Percentiles rank a stretch among this genome's conserved stretches.
phyloP scores from a whole-genome alignment of 306 rosid genomes.

The Cucumis sativus region Cucumber_9930_V3 NC_026661.2:22222001-22222500 shows the following conservation, averaged over 20 bases:
- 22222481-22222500: conserved; percentile 16
- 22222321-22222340: neutral
- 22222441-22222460: neutral
- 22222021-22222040: conserved; percentile 20
- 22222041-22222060: conserved; percentile 6
- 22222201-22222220: neutral
- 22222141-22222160: conserved; percentile 8
- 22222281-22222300: neutral
- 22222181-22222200: conserved; percentile 1
- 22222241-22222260: neutral
- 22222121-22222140: conserved; percentile 14
- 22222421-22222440: neutral
- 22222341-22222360: neutral
- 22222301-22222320: neutral
- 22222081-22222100: conserved; percentile 7
- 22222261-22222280: neutral
- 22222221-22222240: neutral
- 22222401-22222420: neutral
- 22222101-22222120: conserved; percentile 6
- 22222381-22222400: neutral
- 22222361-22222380: neutral
- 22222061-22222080: neutral
- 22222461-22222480: conserved; percentile 9
- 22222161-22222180: conserved; percentile 11
- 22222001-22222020: neutral